Evolutionary conservation across 73 alveolate genomes (phyloP).

Genomic region (Tetrahymena borealis): DNA sequence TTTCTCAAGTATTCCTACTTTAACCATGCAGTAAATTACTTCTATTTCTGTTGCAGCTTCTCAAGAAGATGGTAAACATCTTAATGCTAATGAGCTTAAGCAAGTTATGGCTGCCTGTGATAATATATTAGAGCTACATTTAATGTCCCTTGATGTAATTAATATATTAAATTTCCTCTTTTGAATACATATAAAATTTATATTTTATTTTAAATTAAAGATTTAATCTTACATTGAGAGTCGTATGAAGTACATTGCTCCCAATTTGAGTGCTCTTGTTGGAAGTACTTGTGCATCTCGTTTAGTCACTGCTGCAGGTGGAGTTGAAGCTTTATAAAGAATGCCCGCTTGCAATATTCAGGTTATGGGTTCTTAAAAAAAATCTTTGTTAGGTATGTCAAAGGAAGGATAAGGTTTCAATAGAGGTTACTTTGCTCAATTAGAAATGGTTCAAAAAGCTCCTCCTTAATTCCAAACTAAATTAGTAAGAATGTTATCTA

Average conservation of each 20-base stretch:
- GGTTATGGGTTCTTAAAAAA: slow-evolving; percentile 83
- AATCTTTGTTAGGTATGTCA: slow-evolving; percentile 72
- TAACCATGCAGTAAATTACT: slow-evolving; percentile 69
- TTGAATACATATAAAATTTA: slow-evolving; percentile 13
- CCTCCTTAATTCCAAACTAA: slow-evolving; percentile 63
- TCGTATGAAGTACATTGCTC: slow-evolving; percentile 83
- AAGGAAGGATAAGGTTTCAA: slow-evolving; percentile 69
- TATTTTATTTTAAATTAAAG: slow-evolving; percentile 13
- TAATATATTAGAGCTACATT: slow-evolving; percentile 53
- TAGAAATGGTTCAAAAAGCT: slow-evolving; percentile 70
- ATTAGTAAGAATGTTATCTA: slow-evolving; percentile 87
- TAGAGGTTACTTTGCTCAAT: slow-evolving; percentile 78
- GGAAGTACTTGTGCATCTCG: slow-evolving; percentile 88
- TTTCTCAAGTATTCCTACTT: slow-evolving; percentile 38
- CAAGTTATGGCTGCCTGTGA: slow-evolving; percentile 52
- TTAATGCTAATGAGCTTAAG: slow-evolving; percentile 43
- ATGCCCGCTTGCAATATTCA: slow-evolving; percentile 92
- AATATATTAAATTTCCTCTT: slow-evolving; percentile 4
- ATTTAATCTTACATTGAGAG: slow-evolving; percentile 59
- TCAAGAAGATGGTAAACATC: slow-evolving; percentile 44
- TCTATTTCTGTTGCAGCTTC: slow-evolving; percentile 78
- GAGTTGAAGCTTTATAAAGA: slow-evolving; percentile 74
- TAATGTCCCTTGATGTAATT: slow-evolving; percentile 3
- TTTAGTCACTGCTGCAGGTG: slow-evolving; percentile 93
- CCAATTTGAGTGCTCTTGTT: slow-evolving; percentile 77